phyloP scores from a whole-genome alignment of 2,329 filamentous ascomycete genomes.

The Akanthomyces uredinophilus region DNA sequence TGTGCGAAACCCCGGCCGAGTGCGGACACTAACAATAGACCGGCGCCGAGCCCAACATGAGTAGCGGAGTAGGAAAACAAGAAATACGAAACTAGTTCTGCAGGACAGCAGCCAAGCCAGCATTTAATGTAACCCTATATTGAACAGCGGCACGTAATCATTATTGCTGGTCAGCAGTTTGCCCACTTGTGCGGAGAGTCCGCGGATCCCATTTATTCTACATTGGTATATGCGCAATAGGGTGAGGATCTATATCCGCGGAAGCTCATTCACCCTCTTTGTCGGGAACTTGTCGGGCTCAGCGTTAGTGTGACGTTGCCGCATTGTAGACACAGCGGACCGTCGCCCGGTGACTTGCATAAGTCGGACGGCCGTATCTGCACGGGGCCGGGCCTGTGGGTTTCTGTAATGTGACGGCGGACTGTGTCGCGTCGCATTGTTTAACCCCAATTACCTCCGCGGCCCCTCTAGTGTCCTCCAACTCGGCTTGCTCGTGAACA shows the following conservation, averaged over 20 bases:
- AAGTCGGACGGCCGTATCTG: not conserved
- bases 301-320: too few species aligned
- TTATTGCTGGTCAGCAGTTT: not conserved
- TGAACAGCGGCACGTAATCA: not conserved
- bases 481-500: not conserved
- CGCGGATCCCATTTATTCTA: not conserved
- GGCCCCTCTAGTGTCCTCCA: not conserved
- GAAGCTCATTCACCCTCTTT: not conserved
- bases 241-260: not conserved
- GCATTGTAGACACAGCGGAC: too few species aligned
- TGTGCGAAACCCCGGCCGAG: not conserved
- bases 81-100: not conserved
- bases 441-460: not conserved
- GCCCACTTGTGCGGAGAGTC: not conserved
- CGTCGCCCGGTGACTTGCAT: not conserved
- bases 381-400: not conserved
- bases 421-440: not conserved
- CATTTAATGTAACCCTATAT: not conserved
- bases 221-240: too few species aligned
- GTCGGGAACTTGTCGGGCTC: too few species aligned
- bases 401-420: not conserved
- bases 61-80: not conserved
- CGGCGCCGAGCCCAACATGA: not conserved
- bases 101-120: not conserved
- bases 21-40: not conserved